Evolutionary conservation across 116 monocot genomes (phyloP), one percentile per base, ranked within the genome.

Genomic region (Cymodocea nodosa): DNA sequence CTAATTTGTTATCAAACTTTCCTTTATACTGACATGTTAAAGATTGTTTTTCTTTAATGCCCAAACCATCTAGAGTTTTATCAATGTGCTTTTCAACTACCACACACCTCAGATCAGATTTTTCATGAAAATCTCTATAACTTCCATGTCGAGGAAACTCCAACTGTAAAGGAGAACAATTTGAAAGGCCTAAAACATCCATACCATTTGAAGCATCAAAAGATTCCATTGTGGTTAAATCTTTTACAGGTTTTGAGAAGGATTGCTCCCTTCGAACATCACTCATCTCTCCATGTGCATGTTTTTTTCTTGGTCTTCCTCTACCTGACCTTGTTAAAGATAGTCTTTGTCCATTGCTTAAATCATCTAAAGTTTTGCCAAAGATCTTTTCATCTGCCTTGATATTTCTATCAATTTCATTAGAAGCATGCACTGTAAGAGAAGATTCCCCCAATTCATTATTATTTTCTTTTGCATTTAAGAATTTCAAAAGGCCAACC

Each of bases 231-330:
- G 7, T 23, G 59, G 11, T 15, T 23, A 11, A 7, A 59, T 24
- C 59, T 19, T 23, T 5, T 22, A 13, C 7, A 34, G 39, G 36
- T 16, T 24, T 56, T 53, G 12, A 23, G 16, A 54, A 54, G 20
- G 54, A 54, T 54, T 17, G 17, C 15, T n/a, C 54, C 20, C 18
- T 20, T 4, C 17, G 18, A 54, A 17, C 4, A n/a, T 54, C 54
- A 18, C 9, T 4, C 30, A 39, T 40, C 15, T 56, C 72, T 37
- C 0, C 51, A 37, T 55, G 15, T 4, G 16, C 19, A 15, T 25
- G 55, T 8, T 22, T 66, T 56, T 70, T 71, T 68, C 62, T 77
- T 19, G 63, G 68, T 51, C 77, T 64, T 30, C 72, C 72, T 54
- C 77, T 60, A 51, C 22, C 9, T 15, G 35, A 7, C 25, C 35